phyloP scores from a whole-genome alignment of 1,284 basidiomycete genomes.

The Sutorius eximius region DNA sequence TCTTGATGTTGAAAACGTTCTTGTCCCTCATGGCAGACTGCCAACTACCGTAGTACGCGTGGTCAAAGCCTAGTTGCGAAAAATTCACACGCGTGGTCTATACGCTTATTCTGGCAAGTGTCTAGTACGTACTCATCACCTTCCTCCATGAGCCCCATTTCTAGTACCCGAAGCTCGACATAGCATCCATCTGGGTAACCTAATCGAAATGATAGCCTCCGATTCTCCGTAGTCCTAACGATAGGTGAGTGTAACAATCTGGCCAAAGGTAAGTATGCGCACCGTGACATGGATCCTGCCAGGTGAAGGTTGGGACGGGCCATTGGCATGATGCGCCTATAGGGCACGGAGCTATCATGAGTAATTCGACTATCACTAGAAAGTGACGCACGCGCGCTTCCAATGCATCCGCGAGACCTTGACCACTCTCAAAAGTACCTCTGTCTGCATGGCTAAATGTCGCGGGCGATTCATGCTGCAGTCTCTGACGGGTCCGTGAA shows the following conservation, averaged over 20 bases:
- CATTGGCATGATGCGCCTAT: neutral
- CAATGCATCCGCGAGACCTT: neutral
- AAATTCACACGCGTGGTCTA: conserved; percentile 20
- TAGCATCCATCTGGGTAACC: neutral
- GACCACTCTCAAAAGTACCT: neutral
- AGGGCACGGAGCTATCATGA: neutral
- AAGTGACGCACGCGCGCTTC: neutral
- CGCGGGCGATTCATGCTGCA: neutral
- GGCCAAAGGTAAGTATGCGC: neutral
- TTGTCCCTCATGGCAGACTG: conserved; percentile 42
- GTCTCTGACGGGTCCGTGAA: neutral
- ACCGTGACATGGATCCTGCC: neutral
- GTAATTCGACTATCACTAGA: neutral
- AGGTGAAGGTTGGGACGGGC: neutral
- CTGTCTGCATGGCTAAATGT: neutral
- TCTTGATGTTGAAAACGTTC: conserved; percentile 43
- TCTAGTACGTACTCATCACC: no score
- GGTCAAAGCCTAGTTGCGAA: neutral
- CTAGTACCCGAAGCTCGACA: neutral
- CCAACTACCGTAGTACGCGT: conserved; percentile 1
- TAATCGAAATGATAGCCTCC: neutral
- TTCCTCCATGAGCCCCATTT: neutral
- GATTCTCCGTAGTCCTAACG: neutral
- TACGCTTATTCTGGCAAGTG: neutral
- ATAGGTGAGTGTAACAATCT: neutral